Conservation (phyloP, 2,329 filamentous ascomycete genomes). For the Epichloe gansuensis region DNA sequence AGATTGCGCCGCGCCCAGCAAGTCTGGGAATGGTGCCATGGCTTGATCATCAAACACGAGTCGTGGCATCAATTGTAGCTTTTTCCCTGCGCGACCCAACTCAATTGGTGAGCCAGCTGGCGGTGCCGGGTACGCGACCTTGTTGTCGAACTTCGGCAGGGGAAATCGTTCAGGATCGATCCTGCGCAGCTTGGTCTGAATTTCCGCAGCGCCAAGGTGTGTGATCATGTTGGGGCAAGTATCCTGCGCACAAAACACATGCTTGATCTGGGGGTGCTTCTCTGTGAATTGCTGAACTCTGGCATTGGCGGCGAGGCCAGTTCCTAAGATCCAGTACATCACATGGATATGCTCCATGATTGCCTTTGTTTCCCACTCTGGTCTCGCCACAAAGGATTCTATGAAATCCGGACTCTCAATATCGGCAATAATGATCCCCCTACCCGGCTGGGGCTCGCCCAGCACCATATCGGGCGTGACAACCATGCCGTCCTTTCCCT, state of each 20-base stretch:
- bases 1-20: constrained; percentile 33
- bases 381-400: constrained; percentile 51
- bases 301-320: constrained; percentile 48
- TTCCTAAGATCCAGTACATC: constrained; percentile 73
- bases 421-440: constrained; percentile 69
- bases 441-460: constrained; percentile 50
- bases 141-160: constrained; percentile 53
- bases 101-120: constrained; percentile 18
- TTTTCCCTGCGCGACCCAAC: constrained; percentile 30
- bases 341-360: constrained; percentile 55
- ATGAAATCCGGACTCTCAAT: constrained; percentile 61
- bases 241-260: constrained; percentile 67
- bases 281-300: constrained; percentile 58
- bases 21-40: constrained; percentile 29
- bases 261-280: constrained; percentile 46
- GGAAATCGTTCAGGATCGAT: constrained; percentile 65
- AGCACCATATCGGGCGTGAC: constrained; percentile 85
- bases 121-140: constrained; percentile 13
- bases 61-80: constrained; percentile 33
- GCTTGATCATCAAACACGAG: constrained; percentile 32
- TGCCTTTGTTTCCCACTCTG: constrained; percentile 55
- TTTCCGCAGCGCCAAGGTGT: constrained; percentile 51
- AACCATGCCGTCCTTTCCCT: constrained; percentile 48
- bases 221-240: constrained; percentile 63
- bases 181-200: constrained; percentile 55